Evolutionary conservation across 1,139 yeast species (phyloP).

Genomic region (Fermentozyma sake): DNA sequence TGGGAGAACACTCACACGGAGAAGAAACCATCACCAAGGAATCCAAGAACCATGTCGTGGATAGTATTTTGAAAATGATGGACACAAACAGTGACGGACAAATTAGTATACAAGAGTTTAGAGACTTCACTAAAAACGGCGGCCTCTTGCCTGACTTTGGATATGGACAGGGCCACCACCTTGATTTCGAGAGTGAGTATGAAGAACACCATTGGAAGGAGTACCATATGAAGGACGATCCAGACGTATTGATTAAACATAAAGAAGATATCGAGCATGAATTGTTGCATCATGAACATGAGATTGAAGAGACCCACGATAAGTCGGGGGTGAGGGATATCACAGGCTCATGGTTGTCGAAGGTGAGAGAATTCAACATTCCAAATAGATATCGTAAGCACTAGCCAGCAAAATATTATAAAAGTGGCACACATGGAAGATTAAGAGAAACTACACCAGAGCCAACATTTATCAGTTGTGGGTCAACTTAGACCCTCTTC

Average conservation of each 20-base stretch:
- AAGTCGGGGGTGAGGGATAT: too few species aligned
- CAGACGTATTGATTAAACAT: slow-evolving; percentile 74
- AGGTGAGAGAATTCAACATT: too few species aligned
- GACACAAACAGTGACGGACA: slow-evolving; percentile 67
- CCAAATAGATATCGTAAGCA: slow-evolving; percentile 13
- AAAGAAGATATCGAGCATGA: slow-evolving; percentile 91
- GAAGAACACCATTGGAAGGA: slow-evolving; percentile 94
- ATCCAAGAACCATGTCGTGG: slow-evolving; percentile 54
- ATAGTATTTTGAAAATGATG: slow-evolving; percentile 51
- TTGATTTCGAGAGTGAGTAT: slow-evolving; percentile 89
- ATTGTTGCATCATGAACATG: slow-evolving; percentile 80
- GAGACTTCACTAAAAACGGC: slow-evolving; percentile 55
- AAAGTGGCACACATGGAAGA: too few species aligned
- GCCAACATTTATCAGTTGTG: too few species aligned
- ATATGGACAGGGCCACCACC: slow-evolving; percentile 94
- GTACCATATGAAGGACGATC: slow-evolving; percentile 77
- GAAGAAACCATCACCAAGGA: slow-evolving; percentile 47
- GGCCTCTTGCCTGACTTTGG: slow-evolving; percentile 88
- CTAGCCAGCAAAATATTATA: too few species aligned
- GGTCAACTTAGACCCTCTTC: too few species aligned
- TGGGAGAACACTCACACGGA: slow-evolving; percentile 71
- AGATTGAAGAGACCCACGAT: slow-evolving; percentile 66
- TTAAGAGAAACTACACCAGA: too few species aligned
- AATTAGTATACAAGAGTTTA: slow-evolving; percentile 68
- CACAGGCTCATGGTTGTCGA: too few species aligned